Base-by-base conservation (phyloP, 305 asterid genomes). In the Solanum hybrid region DNA sequence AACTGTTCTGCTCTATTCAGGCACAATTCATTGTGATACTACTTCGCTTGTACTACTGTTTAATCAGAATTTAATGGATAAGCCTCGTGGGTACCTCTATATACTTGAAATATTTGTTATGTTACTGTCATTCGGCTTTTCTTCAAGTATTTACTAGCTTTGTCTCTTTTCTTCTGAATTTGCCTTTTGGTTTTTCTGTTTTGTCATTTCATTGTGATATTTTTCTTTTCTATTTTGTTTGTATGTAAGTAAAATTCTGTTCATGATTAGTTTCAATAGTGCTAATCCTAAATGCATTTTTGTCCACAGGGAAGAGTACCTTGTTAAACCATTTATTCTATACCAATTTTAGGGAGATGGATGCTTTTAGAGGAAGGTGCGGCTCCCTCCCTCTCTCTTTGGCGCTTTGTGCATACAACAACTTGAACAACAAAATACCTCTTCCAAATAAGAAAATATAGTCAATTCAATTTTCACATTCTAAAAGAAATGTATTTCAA, bases 331-430 rank as follows among this genome's bases (percentile, higher is more conserved):
- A 95, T 92, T 93, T 95, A 22, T 94, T 95, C 76, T 73, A 76
- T 85, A 95, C 97, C 7, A 93, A 91, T 91, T 95, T 95, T 80
- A 93, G 92, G 92, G 97, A 95, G 92, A 95, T 94, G 96, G 95
- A 94, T 92, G 95, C 97, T 31, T 90, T 89, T 82, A 89, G 35
- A 87, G 96, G 96, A 88, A 93, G 97, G 97, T 94, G 78, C 42
- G 91, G 84, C 39, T 18, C 73, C 39, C 69, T 86, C 37, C 5
- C 40, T 86, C 46, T 74, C 84, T 69, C 76, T 69, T 86, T 64
- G 29, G 64, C 12, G 37, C 16, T 75, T 36, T 75, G 86, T 34
- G 46, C 74, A 18, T 1, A 29, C 35, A 83, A 1, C 0, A 42
- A 18, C 16, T 29, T 42, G 74, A 83, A 29, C 29, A 33, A 0